Evolutionary conservation across 495 filamentous ascomycete genomes (phyloP).

Genomic region (Penicillium ucsense): DNA sequence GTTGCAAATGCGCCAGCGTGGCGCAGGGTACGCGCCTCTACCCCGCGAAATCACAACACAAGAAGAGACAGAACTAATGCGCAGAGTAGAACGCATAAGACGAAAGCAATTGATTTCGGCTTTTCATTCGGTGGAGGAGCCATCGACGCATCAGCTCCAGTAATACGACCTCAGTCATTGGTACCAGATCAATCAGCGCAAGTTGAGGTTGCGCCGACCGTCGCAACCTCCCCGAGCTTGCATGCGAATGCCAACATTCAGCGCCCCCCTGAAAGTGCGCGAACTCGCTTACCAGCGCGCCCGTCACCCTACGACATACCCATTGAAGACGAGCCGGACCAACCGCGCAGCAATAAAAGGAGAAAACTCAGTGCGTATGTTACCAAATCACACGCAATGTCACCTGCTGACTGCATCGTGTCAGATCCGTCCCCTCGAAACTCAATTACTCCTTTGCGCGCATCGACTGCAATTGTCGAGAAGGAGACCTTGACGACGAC

Average conservation of each 20-base stretch:
- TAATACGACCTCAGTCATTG: constrained; percentile 11
- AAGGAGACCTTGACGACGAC: too few relatives aligned
- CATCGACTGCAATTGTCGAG: too few relatives aligned
- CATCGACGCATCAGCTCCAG: constrained; percentile 4
- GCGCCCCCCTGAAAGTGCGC: constrained; percentile 17
- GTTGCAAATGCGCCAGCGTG: constrained; percentile 49
- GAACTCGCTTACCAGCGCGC: constrained; percentile 15
- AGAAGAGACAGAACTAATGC: constrained; percentile 11
- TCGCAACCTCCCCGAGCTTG: constrained; percentile 6
- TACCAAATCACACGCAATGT: background rate
- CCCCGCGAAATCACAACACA: constrained; percentile 21
- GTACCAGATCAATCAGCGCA: constrained; percentile 10
- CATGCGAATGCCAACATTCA: background rate
- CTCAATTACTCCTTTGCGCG: too few relatives aligned
- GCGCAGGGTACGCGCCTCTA: constrained; percentile 43
- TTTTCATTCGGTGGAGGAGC: constrained; percentile 35
- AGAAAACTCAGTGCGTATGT: constrained; percentile 14
- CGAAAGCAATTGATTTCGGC: constrained; percentile 40
- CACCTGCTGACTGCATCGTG: too few relatives aligned
- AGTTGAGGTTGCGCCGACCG: constrained; percentile 5
- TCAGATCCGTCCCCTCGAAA: too few relatives aligned
- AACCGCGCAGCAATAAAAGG: constrained; percentile 14
- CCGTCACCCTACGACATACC: constrained; percentile 21
- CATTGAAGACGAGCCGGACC: constrained; percentile 7
- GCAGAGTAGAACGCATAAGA: constrained; percentile 32